Conservation (phyloP, 2,329 filamentous ascomycete species). For the Ophiostoma tasmaniense region DNA sequence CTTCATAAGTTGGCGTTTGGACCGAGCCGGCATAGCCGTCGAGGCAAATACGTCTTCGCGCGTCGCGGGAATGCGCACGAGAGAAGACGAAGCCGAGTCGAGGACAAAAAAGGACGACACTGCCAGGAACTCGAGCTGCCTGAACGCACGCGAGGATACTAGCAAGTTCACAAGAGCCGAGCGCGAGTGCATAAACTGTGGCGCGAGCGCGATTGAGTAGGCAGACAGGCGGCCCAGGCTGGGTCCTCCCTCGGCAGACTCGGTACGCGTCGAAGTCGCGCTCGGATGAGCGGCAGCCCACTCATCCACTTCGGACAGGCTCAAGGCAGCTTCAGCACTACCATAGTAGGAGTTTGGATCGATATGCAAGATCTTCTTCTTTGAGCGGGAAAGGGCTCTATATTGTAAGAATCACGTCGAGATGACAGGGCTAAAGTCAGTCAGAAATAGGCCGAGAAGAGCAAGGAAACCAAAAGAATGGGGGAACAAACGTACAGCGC, state of each 20-base stretch:
- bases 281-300: slow-evolving; percentile 50
- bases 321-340: slow-evolving; percentile 75
- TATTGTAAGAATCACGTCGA: slow-evolving; percentile 21
- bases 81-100: slow-evolving; percentile 25
- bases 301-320: slow-evolving; percentile 67
- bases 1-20: slow-evolving; percentile 85
- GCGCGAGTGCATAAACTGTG: slow-evolving; percentile 77
- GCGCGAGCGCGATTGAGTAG: slow-evolving; percentile 76
- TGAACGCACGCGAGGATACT: slow-evolving; percentile 81
- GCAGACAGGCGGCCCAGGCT: slow-evolving; percentile 55
- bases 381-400: slow-evolving; percentile 87
- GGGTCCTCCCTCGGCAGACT: slow-evolving; percentile 25
- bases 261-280: slow-evolving; percentile 22
- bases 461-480: slow-evolving; percentile 21
- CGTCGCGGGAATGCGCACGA: slow-evolving; percentile 68
- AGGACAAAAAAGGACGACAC: slow-evolving; percentile 89
- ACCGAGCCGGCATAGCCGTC: slow-evolving; percentile 62
- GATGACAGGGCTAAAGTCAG: slow-evolving; percentile 52
- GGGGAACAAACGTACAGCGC: slow-evolving; percentile 32
- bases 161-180: slow-evolving; percentile 70
- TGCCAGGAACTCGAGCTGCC: slow-evolving; percentile 86
- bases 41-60: slow-evolving; percentile 87
- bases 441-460: slow-evolving; percentile 47
- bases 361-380: slow-evolving; percentile 83
- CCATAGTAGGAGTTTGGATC: slow-evolving; percentile 87